Evolutionary conservation across 2,329 filamentous ascomycete genomes (phyloP), one percentile per base, ranked within the genome.

Genomic region (Blastomyces silverae): DNA sequence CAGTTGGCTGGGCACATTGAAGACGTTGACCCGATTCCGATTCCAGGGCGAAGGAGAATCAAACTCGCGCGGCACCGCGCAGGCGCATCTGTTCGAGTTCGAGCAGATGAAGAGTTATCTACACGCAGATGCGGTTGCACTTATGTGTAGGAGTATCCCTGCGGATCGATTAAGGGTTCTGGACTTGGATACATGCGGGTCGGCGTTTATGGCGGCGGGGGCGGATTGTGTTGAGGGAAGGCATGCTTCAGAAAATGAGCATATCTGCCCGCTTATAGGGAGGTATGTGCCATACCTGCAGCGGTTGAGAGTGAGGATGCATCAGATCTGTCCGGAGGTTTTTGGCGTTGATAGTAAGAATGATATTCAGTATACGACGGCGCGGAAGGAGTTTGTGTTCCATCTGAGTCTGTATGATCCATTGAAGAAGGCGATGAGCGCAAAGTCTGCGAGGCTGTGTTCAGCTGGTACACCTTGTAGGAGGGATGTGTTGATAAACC

Each of bases 161-260:
- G 44, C 25, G 8, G n/a, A 39, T 7, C 17, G 63, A 17, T 25
- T 64, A 10, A 61, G 10, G 28, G 63, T 56, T 37, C 34, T 64
- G 46, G 59, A 61, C 28, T 31, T 64, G 17, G 63, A 64, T 25
- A 64, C 63, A 13, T 64, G 57, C 22, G 63, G 56, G 17, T 52
- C 63, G n/a, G 53, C 53, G 42, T 50, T 64, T 59, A 13, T 59
- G 8, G 3, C 5, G 22, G 6, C 7, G 7, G n/a, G 2, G 39
- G 44, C 8, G 34, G 44, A 55, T 61, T 31, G 42, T 42, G 37
- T 17, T 44, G 31, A 25, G 15, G 7, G 20, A 20, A 11, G 42
- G 3, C 20, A 20, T 20, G 22, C 20, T 7, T 57, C 25, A 1
- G 39, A 28, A 4, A 25, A 28, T 8, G 56, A 59, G 15, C 63